phyloP scores from a whole-genome alignment of 1,139 yeast genomes.

The Sugiyamaella japonica region DNA sequence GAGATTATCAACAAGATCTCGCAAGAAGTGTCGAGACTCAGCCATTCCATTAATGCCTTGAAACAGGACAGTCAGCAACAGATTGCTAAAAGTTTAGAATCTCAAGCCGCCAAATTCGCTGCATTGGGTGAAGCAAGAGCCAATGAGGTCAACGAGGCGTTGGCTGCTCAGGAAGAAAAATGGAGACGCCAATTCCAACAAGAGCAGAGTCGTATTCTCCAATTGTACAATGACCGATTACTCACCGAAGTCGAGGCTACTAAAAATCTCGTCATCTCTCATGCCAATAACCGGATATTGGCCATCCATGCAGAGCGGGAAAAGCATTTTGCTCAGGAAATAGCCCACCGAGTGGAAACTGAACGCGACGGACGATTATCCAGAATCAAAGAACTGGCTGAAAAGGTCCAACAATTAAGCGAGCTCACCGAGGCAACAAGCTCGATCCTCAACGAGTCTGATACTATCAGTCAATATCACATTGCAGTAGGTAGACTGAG shows the following conservation, averaged over 20 bases:
- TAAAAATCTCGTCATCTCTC: slow-evolving; percentile 63
- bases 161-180: slow-evolving; percentile 53
- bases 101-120: slow-evolving; percentile 33
- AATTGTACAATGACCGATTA: slow-evolving; percentile 61
- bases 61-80: slow-evolving; percentile 30
- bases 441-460: slow-evolving; percentile 54
- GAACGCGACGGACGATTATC: slow-evolving; percentile 85
- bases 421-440: slow-evolving; percentile 60
- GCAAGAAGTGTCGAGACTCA: slow-evolving; percentile 34
- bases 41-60: slow-evolving; percentile 34
- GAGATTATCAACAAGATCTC: slow-evolving; percentile 34
- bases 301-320: slow-evolving; percentile 72
- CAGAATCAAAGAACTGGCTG: slow-evolving; percentile 59
- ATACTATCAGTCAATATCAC: slow-evolving; percentile 57
- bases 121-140: slow-evolving; percentile 32
- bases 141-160: slow-evolving; percentile 40
- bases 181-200: slow-evolving; percentile 58
- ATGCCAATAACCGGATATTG: slow-evolving; percentile 75
- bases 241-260: slow-evolving; percentile 68
- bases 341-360: slow-evolving; percentile 63
- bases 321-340: slow-evolving; percentile 63
- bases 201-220: slow-evolving; percentile 64
- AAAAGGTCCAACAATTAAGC: slow-evolving; percentile 60
- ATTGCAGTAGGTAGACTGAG: slow-evolving; percentile 57
- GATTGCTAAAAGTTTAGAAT: slow-evolving; percentile 31